Evolutionary conservation across 441 rosid genomes (phyloP).

Genomic region (Erysimum pusillum): DNA sequence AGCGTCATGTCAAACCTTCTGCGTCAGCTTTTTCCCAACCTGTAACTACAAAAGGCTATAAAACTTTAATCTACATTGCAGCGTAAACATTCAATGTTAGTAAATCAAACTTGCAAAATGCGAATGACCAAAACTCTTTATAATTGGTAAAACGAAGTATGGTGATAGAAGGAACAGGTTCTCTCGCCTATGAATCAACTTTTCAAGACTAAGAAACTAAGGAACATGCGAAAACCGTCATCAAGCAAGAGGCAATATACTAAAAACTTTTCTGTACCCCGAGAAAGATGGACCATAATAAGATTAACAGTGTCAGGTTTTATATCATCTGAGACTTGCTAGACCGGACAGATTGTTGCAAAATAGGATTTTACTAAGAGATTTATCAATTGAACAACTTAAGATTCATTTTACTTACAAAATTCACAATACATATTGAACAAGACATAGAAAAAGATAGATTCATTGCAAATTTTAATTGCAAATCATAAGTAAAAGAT

Average conservation of each 20-base stretch:
- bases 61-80: background rate
- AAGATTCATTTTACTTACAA: background rate
- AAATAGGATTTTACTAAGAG: background rate
- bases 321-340: background rate
- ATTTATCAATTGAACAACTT: background rate
- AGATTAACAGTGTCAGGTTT: background rate
- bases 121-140: constrained; percentile 4
- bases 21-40: constrained; percentile 99
- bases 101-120: background rate
- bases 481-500: background rate
- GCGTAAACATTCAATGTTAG: background rate
- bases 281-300: background rate
- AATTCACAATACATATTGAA: no score
- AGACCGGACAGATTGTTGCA: background rate
- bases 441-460: no score
- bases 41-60: constrained; percentile 44
- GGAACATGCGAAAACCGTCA: background rate
- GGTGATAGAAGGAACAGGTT: background rate
- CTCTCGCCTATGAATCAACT: background rate
- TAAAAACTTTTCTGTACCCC: background rate
- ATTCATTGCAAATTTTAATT: no score
- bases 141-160: background rate
- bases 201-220: constrained; percentile 1
- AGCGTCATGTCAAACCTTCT: constrained; percentile 79
- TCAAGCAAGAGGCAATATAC: background rate